These are phyloP conservation scores for Wickerhamomyces ciferrii DNA, from an alignment of 805 yeast genomes.

Conservation along the genomic window DNA sequence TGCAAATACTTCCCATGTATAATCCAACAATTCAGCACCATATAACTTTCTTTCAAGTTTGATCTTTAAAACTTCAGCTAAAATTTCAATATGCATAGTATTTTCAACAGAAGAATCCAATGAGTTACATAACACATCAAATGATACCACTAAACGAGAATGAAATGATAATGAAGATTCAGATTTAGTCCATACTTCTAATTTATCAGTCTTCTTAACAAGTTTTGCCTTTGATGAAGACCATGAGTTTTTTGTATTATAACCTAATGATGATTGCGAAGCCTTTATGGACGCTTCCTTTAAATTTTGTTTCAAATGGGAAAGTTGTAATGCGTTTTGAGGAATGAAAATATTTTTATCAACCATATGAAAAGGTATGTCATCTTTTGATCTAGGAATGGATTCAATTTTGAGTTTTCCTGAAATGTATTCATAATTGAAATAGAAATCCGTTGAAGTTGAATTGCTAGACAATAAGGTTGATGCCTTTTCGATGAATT, in stretches of 20 bases:
- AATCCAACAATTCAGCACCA: slow-evolving; percentile 49
- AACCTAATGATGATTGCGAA: slow-evolving; percentile 25
- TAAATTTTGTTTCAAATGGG: slow-evolving; percentile 18
- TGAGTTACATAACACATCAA: slow-evolving; percentile 35
- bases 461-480: not conserved
- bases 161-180: slow-evolving; percentile 25
- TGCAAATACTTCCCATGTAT: slow-evolving; percentile 50
- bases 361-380: not conserved
- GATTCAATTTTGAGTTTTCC: slow-evolving; percentile 6
- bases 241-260: slow-evolving; percentile 24
- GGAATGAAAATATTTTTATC: slow-evolving; percentile 32
- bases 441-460: slow-evolving; percentile 30
- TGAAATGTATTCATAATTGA: slow-evolving; percentile 35
- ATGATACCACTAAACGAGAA: slow-evolving; percentile 34
- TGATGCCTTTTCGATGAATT: not conserved
- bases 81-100: slow-evolving; percentile 47
- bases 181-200: slow-evolving; percentile 49
- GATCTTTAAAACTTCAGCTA: slow-evolving; percentile 41
- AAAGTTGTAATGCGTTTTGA: slow-evolving; percentile 24
- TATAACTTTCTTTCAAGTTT: slow-evolving; percentile 39
- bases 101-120: slow-evolving; percentile 29
- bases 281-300: slow-evolving; percentile 22
- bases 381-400: not conserved
- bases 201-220: slow-evolving; percentile 24
- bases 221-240: slow-evolving; percentile 30